A percentile compares a stretch with the other conserved stretches of the same genome.
Conservation (phyloP, 2,329 filamentous ascomycete species). For the Ilyonectria sp. region DNA sequence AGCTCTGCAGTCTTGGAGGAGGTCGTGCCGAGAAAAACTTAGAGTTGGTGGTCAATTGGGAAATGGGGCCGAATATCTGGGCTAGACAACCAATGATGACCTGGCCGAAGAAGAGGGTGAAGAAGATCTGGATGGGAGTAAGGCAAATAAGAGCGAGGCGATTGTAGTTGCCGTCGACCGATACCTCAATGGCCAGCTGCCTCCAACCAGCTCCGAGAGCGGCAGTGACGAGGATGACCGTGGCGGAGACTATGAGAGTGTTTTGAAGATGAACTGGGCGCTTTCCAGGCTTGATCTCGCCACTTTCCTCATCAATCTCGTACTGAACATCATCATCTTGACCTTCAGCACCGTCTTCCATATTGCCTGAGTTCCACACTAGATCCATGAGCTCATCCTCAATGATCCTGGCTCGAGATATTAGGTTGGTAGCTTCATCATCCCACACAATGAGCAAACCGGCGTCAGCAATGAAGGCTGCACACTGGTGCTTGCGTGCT, state of each 20-base stretch:
- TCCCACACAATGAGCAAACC: conserved; percentile 86
- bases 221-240: conserved; percentile 75
- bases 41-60: conserved; percentile 81
- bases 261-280: conserved; percentile 80
- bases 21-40: conserved; percentile 86
- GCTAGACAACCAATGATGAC: conserved; percentile 83
- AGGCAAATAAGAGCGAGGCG: conserved; percentile 77
- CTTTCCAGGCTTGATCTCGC: conserved; percentile 74
- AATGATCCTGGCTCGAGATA: conserved; percentile 79
- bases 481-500: conserved; percentile 84
- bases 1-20: conserved; percentile 71
- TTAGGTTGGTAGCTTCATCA: conserved; percentile 80
- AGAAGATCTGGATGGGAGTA: conserved; percentile 82
- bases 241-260: conserved; percentile 76
- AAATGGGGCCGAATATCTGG: conserved; percentile 82
- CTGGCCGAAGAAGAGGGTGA: conserved; percentile 86
- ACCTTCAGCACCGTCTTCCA: conserved; percentile 65
- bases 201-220: conserved; percentile 80
- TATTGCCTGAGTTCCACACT: conserved; percentile 76
- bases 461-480: conserved; percentile 82
- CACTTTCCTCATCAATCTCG: conserved; percentile 81
- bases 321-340: conserved; percentile 61
- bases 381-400: conserved; percentile 84
- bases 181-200: conserved; percentile 77
- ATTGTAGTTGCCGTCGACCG: conserved; percentile 73